phyloP scores from a whole-genome alignment of 2,329 filamentous ascomycete species.

The Hypoxylon sp. region DNA sequence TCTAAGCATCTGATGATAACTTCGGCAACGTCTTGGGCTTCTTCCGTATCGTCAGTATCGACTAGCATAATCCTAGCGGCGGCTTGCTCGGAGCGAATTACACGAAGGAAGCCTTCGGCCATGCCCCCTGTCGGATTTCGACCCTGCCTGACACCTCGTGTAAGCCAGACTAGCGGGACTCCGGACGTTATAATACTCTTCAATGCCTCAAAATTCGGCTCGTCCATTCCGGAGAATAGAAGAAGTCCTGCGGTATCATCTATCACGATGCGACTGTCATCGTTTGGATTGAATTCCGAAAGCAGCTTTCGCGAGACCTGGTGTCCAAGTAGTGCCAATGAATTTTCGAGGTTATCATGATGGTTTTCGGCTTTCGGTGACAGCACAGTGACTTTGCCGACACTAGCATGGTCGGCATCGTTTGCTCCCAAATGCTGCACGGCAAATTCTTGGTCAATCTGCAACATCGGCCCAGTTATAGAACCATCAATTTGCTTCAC shows the following conservation, averaged over 20 bases:
- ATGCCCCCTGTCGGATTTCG: conserved; percentile 26
- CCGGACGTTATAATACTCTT: conserved; percentile 38
- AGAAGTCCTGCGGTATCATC: conserved; percentile 40
- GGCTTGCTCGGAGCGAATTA: conserved; percentile 45
- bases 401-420: not conserved
- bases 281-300: conserved; percentile 9
- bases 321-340: not conserved
- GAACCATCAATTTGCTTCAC: not conserved
- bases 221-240: conserved; percentile 26
- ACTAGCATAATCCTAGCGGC: conserved; percentile 38
- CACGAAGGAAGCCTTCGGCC: conserved; percentile 44
- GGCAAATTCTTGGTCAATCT: not conserved
- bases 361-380: not conserved
- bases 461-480: not conserved
- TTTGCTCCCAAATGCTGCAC: not conserved
- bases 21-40: conserved; percentile 19
- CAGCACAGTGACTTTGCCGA: not conserved
- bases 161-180: conserved; percentile 39
- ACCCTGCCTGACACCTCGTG: conserved; percentile 42
- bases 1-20: conserved; percentile 32
- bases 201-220: conserved; percentile 29
- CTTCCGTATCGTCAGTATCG: conserved; percentile 38
- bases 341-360: not conserved
- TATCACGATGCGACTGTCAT: conserved; percentile 32
- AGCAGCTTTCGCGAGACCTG: not conserved